Percentiles rank a stretch among this genome's conserved stretches.
phyloP scores from a whole-genome alignment of 2,329 filamentous ascomycete genomes.

The Colletotrichum tanaceti region DNA sequence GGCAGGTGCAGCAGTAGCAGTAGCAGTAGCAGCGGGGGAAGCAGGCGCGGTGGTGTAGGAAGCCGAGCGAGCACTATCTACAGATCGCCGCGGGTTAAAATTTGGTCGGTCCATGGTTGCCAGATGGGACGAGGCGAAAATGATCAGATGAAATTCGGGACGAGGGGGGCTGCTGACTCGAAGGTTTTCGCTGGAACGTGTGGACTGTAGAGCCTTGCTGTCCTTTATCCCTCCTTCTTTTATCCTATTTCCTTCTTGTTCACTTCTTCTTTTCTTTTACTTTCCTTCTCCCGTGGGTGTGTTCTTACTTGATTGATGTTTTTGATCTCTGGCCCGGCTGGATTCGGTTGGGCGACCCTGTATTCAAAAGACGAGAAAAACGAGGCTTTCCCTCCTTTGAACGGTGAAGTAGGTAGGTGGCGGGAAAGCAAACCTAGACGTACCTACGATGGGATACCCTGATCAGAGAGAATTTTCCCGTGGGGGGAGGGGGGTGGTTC shows the following conservation, averaged over 20 bases:
- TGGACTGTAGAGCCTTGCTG: constrained; percentile 29
- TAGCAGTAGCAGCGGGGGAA: constrained; percentile 13
- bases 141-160: constrained; percentile 11
- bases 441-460: too few relatives aligned
- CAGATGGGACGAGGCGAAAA: constrained; percentile 24
- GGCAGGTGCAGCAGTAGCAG: constrained; percentile 43
- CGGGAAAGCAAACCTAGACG: too few relatives aligned
- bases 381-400: background rate
- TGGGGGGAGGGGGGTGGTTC: too few relatives aligned
- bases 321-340: background rate
- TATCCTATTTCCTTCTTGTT: background rate
- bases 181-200: constrained; percentile 11
- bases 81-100: constrained; percentile 44
- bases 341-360: too few relatives aligned
- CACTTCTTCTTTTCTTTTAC: constrained; percentile 13
- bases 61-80: constrained; percentile 42
- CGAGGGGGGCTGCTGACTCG: constrained; percentile 34
- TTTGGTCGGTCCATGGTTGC: constrained; percentile 43
- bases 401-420: constrained; percentile 1
- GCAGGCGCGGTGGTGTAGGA: constrained; percentile 27
- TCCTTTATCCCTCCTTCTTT: background rate
- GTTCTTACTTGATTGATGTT: background rate
- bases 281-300: too few relatives aligned
- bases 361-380: background rate
- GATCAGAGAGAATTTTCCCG: background rate